Conservation (phyloP, 345 rosid species). For the Hibiscus tridactylites region DNA sequence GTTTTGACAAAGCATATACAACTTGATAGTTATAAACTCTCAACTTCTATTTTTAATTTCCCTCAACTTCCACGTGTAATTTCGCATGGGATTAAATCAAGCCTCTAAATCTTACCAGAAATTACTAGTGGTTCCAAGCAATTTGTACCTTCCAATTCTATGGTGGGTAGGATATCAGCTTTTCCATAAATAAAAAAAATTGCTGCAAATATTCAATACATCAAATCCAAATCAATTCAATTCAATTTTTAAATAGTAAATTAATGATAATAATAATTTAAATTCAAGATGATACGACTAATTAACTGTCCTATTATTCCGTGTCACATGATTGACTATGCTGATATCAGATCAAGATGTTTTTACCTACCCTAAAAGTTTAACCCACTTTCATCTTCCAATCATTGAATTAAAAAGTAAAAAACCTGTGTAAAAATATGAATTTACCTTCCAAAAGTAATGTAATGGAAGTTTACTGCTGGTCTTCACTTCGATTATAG, state of each 20-base stretch:
- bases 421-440: background rate
- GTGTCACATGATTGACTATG: constrained; percentile 4
- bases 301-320: constrained; percentile 4
- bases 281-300: background rate
- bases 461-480: background rate
- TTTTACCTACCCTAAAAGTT: constrained; percentile 1
- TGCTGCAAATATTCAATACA: too few species aligned
- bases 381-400: background rate
- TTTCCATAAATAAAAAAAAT: background rate
- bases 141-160: constrained; percentile 6
- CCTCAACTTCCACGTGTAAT: too few species aligned
- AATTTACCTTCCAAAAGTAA: background rate
- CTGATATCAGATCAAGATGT: background rate
- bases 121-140: constrained; percentile 20
- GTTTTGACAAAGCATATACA: too few species aligned
- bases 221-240: background rate
- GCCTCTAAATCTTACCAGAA: constrained; percentile 13
- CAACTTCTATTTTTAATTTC: too few species aligned
- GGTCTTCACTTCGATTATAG: background rate
- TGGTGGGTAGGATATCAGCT: constrained; percentile 22
- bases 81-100: too few species aligned
- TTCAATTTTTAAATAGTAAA: too few species aligned
- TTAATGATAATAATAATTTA: too few species aligned
- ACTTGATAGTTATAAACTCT: too few species aligned
- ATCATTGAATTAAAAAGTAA: constrained; percentile 6